A percentile compares a stretch with the other conserved stretches of the same genome.
These are phyloP conservation scores for Elasticomyces elasticus DNA, from an alignment of 495 filamentous ascomycete genomes.

Conservation along the genomic window DNA sequence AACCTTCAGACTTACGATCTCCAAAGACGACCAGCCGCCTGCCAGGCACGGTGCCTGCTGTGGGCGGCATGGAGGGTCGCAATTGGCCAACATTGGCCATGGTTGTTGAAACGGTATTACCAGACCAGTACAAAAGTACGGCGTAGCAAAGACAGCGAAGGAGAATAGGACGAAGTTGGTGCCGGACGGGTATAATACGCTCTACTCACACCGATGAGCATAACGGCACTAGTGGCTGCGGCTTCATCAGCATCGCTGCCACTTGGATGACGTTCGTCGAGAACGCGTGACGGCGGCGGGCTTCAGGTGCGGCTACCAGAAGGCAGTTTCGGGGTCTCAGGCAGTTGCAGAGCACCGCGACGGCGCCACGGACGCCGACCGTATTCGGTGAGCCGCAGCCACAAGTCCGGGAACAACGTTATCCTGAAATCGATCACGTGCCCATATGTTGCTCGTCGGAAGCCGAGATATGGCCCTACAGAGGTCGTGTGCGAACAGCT, in stretches of 20 bases:
- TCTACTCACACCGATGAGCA: neutral
- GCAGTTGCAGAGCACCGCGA: neutral
- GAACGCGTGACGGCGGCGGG: neutral
- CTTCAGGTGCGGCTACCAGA: neutral
- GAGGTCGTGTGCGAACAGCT: too few species aligned
- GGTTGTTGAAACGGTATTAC: neutral
- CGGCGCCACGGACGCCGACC: neutral
- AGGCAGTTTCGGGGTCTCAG: too few species aligned
- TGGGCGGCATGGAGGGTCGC: constrained; percentile 1
- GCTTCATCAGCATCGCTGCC: neutral
- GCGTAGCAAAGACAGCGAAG: too few species aligned
- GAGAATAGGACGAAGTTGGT: neutral
- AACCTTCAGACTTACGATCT: too few species aligned
- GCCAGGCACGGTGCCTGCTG: neutral
- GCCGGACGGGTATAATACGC: neutral
- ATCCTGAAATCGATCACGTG: too few species aligned
- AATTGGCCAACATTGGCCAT: constrained; percentile 1
- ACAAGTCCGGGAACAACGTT: too few species aligned
- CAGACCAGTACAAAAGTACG: neutral
- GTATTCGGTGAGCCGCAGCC: too few species aligned
- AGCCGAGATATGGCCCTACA: neutral
- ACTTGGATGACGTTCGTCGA: neutral
- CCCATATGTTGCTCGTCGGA: too few species aligned
- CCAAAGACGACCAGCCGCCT: constrained; percentile 1
- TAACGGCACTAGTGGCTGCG: neutral